These are phyloP conservation scores for Cordyceps sp. DNA, from an alignment of 2,329 filamentous ascomycete genomes.

Conservation along the genomic window DNA sequence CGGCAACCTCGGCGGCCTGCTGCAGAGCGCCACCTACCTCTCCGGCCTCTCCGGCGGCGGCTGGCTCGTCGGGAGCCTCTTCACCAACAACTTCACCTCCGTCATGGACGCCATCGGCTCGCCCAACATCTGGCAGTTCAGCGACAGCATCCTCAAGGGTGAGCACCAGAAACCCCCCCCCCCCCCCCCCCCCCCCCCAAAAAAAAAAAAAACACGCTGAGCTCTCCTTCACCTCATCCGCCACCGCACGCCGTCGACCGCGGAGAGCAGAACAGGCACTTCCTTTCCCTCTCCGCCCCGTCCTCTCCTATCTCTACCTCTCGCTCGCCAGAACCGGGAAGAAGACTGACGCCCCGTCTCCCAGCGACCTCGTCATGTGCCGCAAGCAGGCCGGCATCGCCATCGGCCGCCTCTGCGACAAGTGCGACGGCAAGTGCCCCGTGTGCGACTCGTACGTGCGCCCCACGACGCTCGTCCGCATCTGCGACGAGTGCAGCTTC, in stretches of 20 bases:
- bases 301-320: not conserved
- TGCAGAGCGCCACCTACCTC: constrained; percentile 70
- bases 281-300: too few relatives aligned
- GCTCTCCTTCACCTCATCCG: not conserved
- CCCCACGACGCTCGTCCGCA: constrained; percentile 89
- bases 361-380: constrained; percentile 94
- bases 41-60: constrained; percentile 68
- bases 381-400: constrained; percentile 95
- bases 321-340: too few relatives aligned
- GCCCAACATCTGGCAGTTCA: constrained; percentile 21
- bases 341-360: too few relatives aligned
- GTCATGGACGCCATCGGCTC: constrained; percentile 21
- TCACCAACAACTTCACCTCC: constrained; percentile 68
- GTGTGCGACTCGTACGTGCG: constrained; percentile 99
- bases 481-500: constrained; percentile 98
- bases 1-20: constrained; percentile 62
- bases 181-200: too few relatives aligned
- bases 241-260: too few relatives aligned
- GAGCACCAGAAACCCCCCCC: too few relatives aligned
- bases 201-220: too few relatives aligned
- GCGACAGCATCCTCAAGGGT: too few relatives aligned
- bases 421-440: constrained; percentile 98
- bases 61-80: constrained; percentile 71
- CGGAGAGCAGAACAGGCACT: too few relatives aligned
- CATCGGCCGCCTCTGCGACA: constrained; percentile 97